Evolutionary conservation across 352 stramenopile species (phyloP).

Genomic region (Phytophthora crassamura): DNA sequence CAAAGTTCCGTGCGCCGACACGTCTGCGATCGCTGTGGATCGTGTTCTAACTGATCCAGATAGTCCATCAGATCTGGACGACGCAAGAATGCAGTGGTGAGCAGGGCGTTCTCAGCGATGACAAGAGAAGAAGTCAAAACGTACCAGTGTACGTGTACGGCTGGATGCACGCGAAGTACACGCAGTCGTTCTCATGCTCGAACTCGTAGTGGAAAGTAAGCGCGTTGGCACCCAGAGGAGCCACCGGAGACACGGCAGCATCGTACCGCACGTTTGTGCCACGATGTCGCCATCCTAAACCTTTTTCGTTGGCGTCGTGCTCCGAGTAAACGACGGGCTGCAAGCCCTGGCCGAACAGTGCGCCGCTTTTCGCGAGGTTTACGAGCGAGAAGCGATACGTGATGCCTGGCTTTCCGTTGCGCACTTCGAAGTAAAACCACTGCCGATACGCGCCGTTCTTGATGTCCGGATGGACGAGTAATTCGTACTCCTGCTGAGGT

Average conservation of each 20-base stretch:
- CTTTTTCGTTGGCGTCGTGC: conserved; percentile 50
- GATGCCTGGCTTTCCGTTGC: conserved; percentile 54
- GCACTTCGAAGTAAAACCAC: conserved; percentile 93
- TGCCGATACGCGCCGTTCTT: conserved; percentile 88
- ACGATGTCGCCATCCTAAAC: conserved; percentile 65
- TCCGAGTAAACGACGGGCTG: conserved; percentile 85
- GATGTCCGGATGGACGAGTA: conserved; percentile 77
- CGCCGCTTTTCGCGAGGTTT: conserved; percentile 85
- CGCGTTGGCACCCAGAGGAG: conserved; percentile 53
- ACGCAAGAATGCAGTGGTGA: neutral
- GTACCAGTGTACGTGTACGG: conserved; percentile 91
- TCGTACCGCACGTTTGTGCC: conserved; percentile 74
- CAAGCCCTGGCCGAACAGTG: conserved; percentile 83
- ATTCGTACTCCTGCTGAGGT: conserved; percentile 69
- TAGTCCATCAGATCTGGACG: conserved; percentile 74
- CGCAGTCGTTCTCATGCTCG: conserved; percentile 63
- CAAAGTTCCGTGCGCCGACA: conserved; percentile 82
- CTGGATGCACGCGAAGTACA: conserved; percentile 87
- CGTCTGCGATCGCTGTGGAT: conserved; percentile 49
- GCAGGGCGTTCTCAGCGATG: neutral
- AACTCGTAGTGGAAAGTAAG: conserved; percentile 83
- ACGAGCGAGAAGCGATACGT: conserved; percentile 76
- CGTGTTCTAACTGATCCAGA: conserved; percentile 61
- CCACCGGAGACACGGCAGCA: conserved; percentile 38
- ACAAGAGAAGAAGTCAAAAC: no score